phyloP scores from a whole-genome alignment of 179 eudicot genomes.

The Drosera spatulata region DNA sequence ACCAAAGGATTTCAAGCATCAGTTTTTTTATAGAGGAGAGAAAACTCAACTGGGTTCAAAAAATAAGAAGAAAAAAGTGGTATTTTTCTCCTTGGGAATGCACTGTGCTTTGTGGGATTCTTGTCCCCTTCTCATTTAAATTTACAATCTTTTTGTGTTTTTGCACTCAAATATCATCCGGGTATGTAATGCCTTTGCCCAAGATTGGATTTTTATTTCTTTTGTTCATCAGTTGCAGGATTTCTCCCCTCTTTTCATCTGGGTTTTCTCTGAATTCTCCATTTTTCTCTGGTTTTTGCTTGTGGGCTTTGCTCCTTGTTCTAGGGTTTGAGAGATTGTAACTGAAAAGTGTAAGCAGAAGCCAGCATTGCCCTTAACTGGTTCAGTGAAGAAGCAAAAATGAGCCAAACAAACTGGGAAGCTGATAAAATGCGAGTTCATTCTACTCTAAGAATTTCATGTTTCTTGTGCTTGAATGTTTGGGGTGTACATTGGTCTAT shows the following conservation, averaged over 20 bases:
- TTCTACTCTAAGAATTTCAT: too few relatives aligned
- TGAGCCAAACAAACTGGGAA: slow-evolving; percentile 93
- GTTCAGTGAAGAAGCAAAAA: slow-evolving; percentile 12
- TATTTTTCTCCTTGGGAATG: too few relatives aligned
- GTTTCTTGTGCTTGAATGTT: too few relatives aligned
- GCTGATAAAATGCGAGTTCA: slow-evolving; percentile 77
- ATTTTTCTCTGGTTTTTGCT: background rate
- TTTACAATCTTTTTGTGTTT: too few relatives aligned
- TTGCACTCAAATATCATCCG: background rate
- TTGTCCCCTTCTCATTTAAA: too few relatives aligned
- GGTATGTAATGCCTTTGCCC: background rate
- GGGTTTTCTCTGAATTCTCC: background rate
- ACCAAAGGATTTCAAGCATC: too few relatives aligned
- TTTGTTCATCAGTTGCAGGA: background rate
- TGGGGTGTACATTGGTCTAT: too few relatives aligned
- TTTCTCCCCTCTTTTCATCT: too few relatives aligned
- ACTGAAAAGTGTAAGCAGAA: background rate
- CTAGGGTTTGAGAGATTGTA: background rate
- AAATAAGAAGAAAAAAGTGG: too few relatives aligned
- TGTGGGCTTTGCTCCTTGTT: background rate
- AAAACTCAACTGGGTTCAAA: too few relatives aligned
- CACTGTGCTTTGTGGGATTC: too few relatives aligned
- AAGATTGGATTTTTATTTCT: background rate
- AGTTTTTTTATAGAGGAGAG: too few relatives aligned
- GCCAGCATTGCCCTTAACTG: slow-evolving; percentile 6